Percentiles rank a stretch among this genome's conserved stretches.
These are phyloP conservation scores for Anaeromyces robustus DNA, from an alignment of 192 early-diverging fungal genomes.

Conservation along the genomic window DNA sequence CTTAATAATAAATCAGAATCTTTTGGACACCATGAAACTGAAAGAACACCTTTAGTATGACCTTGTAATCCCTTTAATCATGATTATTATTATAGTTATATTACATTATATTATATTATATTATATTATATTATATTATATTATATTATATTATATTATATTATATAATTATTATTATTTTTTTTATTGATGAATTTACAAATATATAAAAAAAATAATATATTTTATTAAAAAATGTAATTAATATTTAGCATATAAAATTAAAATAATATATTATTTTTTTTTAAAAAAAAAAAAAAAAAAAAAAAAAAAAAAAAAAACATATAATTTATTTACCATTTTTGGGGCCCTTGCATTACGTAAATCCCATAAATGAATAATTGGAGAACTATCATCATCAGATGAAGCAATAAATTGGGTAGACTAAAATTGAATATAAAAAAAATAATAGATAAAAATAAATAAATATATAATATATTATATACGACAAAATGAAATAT, in stretches of 20 bases:
- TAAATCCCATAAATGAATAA: conserved; percentile 87
- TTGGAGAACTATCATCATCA: conserved; percentile 81
- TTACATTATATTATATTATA: too few relatives aligned
- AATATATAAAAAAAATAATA: too few relatives aligned
- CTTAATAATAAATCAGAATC: conserved; percentile 85
- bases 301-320: too few relatives aligned
- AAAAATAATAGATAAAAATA: background rate
- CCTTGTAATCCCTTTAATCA: conserved; percentile 49
- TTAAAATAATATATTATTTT: background rate
- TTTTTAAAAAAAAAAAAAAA: background rate
- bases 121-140: too few relatives aligned
- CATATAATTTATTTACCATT: conserved; percentile 19
- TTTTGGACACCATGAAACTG: conserved; percentile 87
- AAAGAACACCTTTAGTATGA: conserved; percentile 80
- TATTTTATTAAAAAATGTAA: too few relatives aligned
- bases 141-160: too few relatives aligned
- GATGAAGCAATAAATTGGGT: conserved; percentile 87
- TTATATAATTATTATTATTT: too few relatives aligned
- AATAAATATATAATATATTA: background rate
- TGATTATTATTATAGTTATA: too few relatives aligned
- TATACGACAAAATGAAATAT: background rate
- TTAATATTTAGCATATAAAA: too few relatives aligned
- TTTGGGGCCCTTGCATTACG: conserved; percentile 88
- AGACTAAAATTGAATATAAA: conserved; percentile 30
- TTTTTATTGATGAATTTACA: too few relatives aligned